A percentile compares a stretch with the other conserved stretches of the same genome.
phyloP scores from a whole-genome alignment of 257 asterid genomes.

The Solanum dulcamara region DNA sequence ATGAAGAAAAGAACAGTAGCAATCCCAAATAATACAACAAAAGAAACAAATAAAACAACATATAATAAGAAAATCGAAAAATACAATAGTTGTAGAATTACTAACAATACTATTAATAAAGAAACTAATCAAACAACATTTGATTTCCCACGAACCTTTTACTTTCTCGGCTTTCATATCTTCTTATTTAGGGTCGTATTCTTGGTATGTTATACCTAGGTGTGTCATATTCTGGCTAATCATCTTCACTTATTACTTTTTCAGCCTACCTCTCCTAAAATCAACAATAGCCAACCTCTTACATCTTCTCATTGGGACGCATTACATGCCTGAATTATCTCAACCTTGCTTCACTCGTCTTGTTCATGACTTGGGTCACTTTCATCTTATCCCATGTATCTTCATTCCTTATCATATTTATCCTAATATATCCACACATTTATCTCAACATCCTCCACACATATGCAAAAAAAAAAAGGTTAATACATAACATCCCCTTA shows the following conservation, averaged over 20 bases:
- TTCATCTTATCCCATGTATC: not conserved
- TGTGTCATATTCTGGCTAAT: not conserved
- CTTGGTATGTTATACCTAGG: not conserved
- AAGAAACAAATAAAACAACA: too few species aligned
- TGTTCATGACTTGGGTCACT: not conserved
- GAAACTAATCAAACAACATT: not conserved
- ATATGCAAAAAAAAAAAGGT: not conserved
- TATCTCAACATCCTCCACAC: not conserved
- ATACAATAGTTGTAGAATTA: not conserved
- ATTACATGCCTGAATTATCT: not conserved
- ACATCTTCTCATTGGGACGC: rapidly evolving
- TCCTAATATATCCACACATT: rapidly evolving
- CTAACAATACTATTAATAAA: not conserved
- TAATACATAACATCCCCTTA: rapidly evolving
- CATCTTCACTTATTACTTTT: not conserved
- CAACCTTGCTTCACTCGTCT: not conserved
- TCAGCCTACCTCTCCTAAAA: not conserved
- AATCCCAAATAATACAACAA: not conserved
- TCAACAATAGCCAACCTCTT: not conserved
- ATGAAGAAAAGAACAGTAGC: not conserved
- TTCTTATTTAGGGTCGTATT: not conserved
- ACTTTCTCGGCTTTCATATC: rapidly evolving
- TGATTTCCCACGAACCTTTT: not conserved
- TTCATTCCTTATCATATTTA: rapidly evolving
- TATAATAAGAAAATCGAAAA: not conserved